Conservation (phyloP, 441 rosid genomes). For the Euphorbia schlechtendalii region DNA sequence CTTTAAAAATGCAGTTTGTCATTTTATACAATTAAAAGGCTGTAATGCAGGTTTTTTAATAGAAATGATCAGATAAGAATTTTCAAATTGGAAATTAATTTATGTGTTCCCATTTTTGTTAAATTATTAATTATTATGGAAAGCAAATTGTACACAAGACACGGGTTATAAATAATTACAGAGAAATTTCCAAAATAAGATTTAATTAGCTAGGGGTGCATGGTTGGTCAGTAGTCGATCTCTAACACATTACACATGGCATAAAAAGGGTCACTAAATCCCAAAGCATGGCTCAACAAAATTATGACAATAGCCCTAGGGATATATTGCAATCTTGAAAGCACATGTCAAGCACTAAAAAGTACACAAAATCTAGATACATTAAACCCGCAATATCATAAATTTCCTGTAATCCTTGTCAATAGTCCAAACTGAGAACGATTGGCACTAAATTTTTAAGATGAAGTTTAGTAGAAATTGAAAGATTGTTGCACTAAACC, state of each 20-base stretch:
- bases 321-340: not conserved
- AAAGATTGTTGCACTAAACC: too few species aligned
- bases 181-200: not conserved
- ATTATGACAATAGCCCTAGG: not conserved
- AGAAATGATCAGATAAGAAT: too few species aligned
- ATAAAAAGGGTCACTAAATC: slow-evolving; percentile 11
- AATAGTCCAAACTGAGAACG: not conserved
- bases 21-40: too few species aligned
- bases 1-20: too few species aligned
- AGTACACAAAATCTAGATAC: not conserved
- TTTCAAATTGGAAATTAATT: too few species aligned
- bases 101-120: too few species aligned
- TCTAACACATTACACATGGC: slow-evolving; percentile 14
- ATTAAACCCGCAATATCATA: not conserved
- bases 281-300: slow-evolving; percentile 2
- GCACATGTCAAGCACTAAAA: not conserved
- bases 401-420: not conserved
- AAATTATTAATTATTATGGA: too few species aligned
- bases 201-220: not conserved
- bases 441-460: too few species aligned
- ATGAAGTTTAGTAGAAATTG: too few species aligned
- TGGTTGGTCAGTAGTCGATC: slow-evolving; percentile 13
- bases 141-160: too few species aligned
- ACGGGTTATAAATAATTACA: not conserved
- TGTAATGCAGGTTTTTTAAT: too few species aligned